These are phyloP conservation scores for Boletus fagicola DNA, from an alignment of 768 basidiomycete species.

Conservation along the genomic window DNA sequence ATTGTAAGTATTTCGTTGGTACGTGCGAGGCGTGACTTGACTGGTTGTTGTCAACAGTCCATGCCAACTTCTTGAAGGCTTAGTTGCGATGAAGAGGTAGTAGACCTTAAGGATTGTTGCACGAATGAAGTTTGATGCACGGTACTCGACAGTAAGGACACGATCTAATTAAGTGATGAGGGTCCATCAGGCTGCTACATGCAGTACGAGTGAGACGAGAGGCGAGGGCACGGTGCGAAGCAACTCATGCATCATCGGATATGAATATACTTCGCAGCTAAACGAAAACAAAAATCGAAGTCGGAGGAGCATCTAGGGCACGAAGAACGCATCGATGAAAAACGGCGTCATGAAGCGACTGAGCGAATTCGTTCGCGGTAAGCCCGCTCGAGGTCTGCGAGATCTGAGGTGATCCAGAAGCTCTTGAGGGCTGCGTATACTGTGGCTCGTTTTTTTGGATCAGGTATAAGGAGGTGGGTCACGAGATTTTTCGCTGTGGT, in stretches of 20 bases:
- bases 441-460: slow-evolving; percentile 59
- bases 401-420: slow-evolving; percentile 65
- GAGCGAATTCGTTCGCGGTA: slow-evolving; percentile 55
- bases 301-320: background rate
- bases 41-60: slow-evolving; percentile 48
- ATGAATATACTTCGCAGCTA: background rate
- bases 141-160: background rate
- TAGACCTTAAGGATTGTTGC: background rate
- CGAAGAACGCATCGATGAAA: background rate
- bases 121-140: slow-evolving; percentile 8
- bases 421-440: slow-evolving; percentile 59
- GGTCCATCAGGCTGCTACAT: background rate
- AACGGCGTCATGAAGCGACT: slow-evolving; percentile 9
- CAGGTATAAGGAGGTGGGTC: slow-evolving; percentile 55
- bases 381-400: slow-evolving; percentile 55
- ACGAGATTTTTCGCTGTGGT: slow-evolving; percentile 54
- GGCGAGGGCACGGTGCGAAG: background rate
- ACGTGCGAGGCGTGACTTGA: slow-evolving; percentile 9
- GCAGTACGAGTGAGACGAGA: slow-evolving; percentile 4
- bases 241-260: background rate
- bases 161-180: background rate
- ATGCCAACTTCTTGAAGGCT: slow-evolving; percentile 84
- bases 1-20: slow-evolving; percentile 52
- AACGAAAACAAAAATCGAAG: background rate
- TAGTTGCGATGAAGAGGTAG: slow-evolving; percentile 27